phyloP scores from a whole-genome alignment of 345 rosid species.

The Corymbia maculata region DNA sequence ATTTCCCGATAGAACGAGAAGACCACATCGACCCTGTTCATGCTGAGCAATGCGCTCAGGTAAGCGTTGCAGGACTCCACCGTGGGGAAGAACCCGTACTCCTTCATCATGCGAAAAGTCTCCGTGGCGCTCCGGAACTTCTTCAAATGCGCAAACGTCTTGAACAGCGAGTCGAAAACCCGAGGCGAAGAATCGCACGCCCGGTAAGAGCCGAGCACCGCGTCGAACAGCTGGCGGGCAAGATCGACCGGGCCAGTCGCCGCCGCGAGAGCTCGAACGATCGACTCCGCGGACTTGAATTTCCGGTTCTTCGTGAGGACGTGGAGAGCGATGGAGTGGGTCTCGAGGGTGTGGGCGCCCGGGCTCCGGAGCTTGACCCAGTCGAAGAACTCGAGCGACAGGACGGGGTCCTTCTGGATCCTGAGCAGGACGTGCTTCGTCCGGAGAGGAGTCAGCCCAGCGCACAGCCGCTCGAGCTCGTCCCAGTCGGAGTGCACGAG shows the following conservation, averaged over 20 bases:
- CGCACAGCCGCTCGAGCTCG: slow-evolving; percentile 31
- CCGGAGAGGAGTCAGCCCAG: slow-evolving; percentile 41
- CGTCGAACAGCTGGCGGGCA: slow-evolving; percentile 52
- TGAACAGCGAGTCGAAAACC: slow-evolving; percentile 71
- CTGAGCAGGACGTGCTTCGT: slow-evolving; percentile 52
- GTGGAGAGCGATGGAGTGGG: slow-evolving; percentile 56
- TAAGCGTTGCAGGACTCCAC: slow-evolving; percentile 78
- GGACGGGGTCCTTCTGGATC: slow-evolving; percentile 50
- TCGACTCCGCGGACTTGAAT: slow-evolving; percentile 61
- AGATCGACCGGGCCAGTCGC: slow-evolving; percentile 13
- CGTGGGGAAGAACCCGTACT: slow-evolving; percentile 54
- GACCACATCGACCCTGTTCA: slow-evolving; percentile 51
- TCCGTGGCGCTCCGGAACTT: slow-evolving; percentile 62
- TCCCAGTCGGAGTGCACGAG: slow-evolving; percentile 78
- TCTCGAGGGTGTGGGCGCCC: slow-evolving; percentile 40
- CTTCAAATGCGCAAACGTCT: slow-evolving; percentile 54
- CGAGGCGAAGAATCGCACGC: slow-evolving; percentile 68
- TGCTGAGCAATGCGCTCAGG: slow-evolving; percentile 54
- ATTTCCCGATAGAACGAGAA: slow-evolving; percentile 58
- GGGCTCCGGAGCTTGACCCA: slow-evolving; percentile 46
- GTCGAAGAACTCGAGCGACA: slow-evolving; percentile 68
- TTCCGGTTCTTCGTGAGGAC: slow-evolving; percentile 54
- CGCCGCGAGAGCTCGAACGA: slow-evolving; percentile 26
- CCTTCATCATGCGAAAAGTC: slow-evolving; percentile 53
- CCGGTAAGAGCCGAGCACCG: slow-evolving; percentile 47